These are phyloP conservation scores for Atalantia buxifolia DNA, from an alignment of 345 rosid species.

Conservation along the genomic window DNA sequence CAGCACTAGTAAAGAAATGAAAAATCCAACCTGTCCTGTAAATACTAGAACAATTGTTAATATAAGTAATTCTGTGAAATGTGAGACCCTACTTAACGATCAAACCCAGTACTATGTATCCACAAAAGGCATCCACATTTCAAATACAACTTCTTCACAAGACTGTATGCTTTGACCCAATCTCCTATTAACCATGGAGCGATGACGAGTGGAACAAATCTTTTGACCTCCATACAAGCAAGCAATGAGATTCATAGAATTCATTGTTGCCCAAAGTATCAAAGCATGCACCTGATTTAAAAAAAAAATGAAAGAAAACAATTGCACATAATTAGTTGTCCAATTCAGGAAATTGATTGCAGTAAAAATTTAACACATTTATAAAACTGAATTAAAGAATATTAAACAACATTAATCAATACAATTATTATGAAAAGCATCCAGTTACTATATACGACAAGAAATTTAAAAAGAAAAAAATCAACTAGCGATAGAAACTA, in stretches of 20 bases:
- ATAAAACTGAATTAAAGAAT: neutral
- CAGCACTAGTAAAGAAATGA: neutral
- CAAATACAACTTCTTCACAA: constrained; percentile 29
- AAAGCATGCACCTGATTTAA: constrained; percentile 32
- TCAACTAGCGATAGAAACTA: constrained; percentile 3
- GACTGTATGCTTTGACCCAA: constrained; percentile 33
- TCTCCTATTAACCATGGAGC: constrained; percentile 37
- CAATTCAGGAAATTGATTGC: neutral
- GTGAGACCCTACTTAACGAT: constrained; percentile 2
- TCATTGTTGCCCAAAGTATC: constrained; percentile 42
- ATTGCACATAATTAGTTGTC: constrained; percentile 5
- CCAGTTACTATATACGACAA: neutral
- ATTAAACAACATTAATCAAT: neutral
- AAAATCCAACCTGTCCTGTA: neutral
- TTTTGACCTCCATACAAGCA: constrained; percentile 44
- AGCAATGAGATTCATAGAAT: constrained; percentile 32
- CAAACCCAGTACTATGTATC: constrained; percentile 47
- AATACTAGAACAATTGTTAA: neutral
- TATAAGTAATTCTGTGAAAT: constrained; percentile 8
- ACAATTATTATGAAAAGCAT: neutral
- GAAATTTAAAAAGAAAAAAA: neutral
- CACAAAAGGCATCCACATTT: constrained; percentile 68
- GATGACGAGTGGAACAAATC: constrained; percentile 36
- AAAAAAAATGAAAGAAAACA: neutral
- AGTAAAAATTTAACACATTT: constrained; percentile 1